These are phyloP conservation scores for Aaosphaeria arxii DNA, from an alignment of 2,329 filamentous ascomycete species.

Conservation along the genomic window DNA sequence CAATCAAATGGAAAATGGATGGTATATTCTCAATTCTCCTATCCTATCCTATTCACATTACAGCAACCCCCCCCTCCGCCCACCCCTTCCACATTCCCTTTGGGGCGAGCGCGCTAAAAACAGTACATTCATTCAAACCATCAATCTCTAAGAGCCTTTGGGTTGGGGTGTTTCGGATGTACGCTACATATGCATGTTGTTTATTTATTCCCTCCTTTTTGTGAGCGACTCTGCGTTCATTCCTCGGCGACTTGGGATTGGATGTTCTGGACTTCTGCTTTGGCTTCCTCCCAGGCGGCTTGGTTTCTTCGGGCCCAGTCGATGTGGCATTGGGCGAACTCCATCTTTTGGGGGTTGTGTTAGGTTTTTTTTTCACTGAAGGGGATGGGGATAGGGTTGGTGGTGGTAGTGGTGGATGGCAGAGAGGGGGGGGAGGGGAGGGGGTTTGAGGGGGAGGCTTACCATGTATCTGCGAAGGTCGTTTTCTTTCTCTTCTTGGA, in stretches of 20 bases:
- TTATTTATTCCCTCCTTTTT: not conserved
- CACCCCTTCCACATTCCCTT: no score
- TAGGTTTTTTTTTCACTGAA: not conserved
- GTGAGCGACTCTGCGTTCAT: not conserved
- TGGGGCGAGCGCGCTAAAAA: no score
- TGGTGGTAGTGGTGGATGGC: constrained; percentile 2
- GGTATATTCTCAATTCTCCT: no score
- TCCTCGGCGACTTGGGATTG: constrained; percentile 37
- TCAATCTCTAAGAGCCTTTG: no score
- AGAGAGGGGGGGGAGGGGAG: not conserved
- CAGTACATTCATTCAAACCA: no score
- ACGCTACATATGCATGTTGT: no score
- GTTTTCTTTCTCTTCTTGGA: constrained; percentile 93
- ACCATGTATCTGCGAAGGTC: constrained; percentile 96
- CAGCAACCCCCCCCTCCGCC: no score
- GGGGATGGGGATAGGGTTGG: not conserved
- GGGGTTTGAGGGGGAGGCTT: constrained; percentile 39
- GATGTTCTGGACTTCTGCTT: constrained; percentile 84
- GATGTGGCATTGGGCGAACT: constrained; percentile 87
- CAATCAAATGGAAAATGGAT: no score
- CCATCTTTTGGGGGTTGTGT: constrained; percentile 57
- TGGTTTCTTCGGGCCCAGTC: constrained; percentile 92
- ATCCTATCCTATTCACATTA: no score
- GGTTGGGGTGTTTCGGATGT: no score
- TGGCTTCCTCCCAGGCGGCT: constrained; percentile 90